Evolutionary conservation across 2,329 filamentous ascomycete species (phyloP).

Genomic region (Huntiella bhutanensis): DNA sequence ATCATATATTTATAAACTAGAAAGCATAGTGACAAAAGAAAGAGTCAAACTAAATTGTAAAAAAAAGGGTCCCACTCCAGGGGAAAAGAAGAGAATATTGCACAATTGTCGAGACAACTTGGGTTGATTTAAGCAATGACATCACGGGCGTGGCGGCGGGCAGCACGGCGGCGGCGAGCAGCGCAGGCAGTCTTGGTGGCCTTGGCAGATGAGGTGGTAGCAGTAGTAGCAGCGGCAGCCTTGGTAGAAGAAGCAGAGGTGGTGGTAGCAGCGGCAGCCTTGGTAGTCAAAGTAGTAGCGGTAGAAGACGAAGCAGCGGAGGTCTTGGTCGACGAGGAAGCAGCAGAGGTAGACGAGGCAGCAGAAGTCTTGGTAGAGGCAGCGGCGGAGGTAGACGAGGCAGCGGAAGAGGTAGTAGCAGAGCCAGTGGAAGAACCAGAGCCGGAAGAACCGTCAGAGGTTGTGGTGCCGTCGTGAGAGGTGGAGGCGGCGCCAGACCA

Average conservation of each 20-base stretch:
- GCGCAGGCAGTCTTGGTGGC: constrained; percentile 1
- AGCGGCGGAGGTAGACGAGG: neutral
- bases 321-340: neutral
- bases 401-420: constrained; percentile 1
- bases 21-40: neutral
- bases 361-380: neutral
- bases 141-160: constrained; percentile 6
- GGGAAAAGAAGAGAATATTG: neutral
- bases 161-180: constrained; percentile 1
- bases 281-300: neutral
- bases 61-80: neutral
- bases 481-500: constrained; percentile 10
- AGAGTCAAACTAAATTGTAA: neutral
- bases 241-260: neutral
- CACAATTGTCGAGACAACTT: too few species aligned
- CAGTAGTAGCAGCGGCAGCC: neutral
- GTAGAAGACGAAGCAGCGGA: neutral
- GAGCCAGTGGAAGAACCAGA: constrained; percentile 13
- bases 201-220: neutral
- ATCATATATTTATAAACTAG: neutral
- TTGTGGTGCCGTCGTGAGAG: constrained; percentile 11
- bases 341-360: neutral
- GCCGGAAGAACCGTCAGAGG: constrained; percentile 2
- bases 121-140: neutral
- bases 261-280: neutral